Base-by-base conservation (phyloP, 169 alveolate genomes). In the Sarcocystis neurona region DNA sequence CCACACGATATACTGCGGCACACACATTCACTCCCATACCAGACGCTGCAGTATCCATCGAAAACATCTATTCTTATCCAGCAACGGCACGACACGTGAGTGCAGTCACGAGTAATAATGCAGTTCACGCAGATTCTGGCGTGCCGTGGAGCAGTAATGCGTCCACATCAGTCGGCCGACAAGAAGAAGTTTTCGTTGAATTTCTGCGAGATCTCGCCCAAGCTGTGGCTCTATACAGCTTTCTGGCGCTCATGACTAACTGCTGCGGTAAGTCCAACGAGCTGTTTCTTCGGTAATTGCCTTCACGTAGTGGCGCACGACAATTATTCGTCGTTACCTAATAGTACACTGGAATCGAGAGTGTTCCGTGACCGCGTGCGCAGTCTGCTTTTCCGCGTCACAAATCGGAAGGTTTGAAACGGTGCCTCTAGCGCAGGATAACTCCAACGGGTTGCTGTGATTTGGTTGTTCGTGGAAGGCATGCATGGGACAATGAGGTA, bases 221-320 rank as follows among this genome's bases (percentile, higher is more conserved):
- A 34, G 80, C 86, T 18, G 70, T 30, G 12, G 86, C 91, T 80
- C 91, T 87, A 12, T 87, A 87, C 72, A 72, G 86, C 60, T 87
- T 87, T 44, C 70, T 72, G 30, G 60, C 79, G 27, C 77, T 87
- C 50, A 87, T 87, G 86, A 87, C 75, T 41, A 87, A 87, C 41
- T 23, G 48, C 18, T 87, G 91, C 47, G 91, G 91, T 87, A 34
- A 58, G 87, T 8, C n/a, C n/a, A n/a, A n/a, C n/a, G n/a, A n/a
- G n/a, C n/a, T n/a, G n/a, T n/a, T n/a, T n/a, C n/a, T n/a, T n/a
- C n/a, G n/a, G n/a, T n/a, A n/a, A n/a, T n/a, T n/a, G n/a, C n/a
- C n/a, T n/a, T n/a, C n/a, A n/a, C n/a, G n/a, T n/a, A n/a, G n/a
- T n/a, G n/a, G n/a, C n/a, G n/a, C n/a, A n/a, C n/a, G n/a, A n/a